These are phyloP conservation scores for Metschnikowia proteae DNA, from an alignment of 805 yeast genomes.

Conservation along the genomic window DNA sequence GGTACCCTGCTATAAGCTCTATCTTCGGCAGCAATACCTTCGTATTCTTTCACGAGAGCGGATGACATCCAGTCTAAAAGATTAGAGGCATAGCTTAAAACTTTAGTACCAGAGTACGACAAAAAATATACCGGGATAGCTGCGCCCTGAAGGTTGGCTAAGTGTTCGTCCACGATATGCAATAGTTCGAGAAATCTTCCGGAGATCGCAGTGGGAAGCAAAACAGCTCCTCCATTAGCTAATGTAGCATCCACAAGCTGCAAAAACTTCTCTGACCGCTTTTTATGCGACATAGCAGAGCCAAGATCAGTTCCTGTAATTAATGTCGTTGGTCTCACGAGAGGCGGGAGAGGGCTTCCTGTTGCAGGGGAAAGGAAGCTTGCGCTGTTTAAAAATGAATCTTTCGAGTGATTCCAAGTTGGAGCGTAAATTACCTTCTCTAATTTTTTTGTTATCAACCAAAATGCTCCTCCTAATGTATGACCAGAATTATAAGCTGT, in stretches of 20 bases:
- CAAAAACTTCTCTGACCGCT: conserved; percentile 60
- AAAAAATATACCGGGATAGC: conserved; percentile 70
- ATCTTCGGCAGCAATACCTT: conserved; percentile 28
- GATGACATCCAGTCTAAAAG: conserved; percentile 97
- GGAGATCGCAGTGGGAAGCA: conserved; percentile 78
- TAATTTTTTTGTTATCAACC: conserved; percentile 69
- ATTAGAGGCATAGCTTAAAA: conserved; percentile 75
- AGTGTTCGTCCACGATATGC: conserved; percentile 65
- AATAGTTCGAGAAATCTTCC: conserved; percentile 79
- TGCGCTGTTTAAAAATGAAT: conserved; percentile 75
- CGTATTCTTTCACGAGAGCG: conserved; percentile 83
- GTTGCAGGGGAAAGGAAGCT: conserved; percentile 46
- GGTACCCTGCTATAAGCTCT: conserved; percentile 51
- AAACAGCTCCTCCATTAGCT: conserved; percentile 72
- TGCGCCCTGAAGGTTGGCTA: conserved; percentile 38
- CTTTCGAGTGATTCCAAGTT: conserved; percentile 92
- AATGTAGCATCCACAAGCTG: conserved; percentile 62
- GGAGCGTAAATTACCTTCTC: conserved; percentile 88
- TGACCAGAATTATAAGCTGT: conserved; percentile 92
- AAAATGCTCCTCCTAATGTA: conserved; percentile 87
- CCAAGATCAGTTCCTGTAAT: conserved; percentile 73
- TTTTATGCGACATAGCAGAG: conserved; percentile 56
- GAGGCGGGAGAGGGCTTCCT: conserved; percentile 60
- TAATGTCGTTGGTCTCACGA: conserved; percentile 77
- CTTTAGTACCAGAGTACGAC: conserved; percentile 76